phyloP scores from a whole-genome alignment of 78 protist genomes.

The Thecamonas trahens region DNA sequence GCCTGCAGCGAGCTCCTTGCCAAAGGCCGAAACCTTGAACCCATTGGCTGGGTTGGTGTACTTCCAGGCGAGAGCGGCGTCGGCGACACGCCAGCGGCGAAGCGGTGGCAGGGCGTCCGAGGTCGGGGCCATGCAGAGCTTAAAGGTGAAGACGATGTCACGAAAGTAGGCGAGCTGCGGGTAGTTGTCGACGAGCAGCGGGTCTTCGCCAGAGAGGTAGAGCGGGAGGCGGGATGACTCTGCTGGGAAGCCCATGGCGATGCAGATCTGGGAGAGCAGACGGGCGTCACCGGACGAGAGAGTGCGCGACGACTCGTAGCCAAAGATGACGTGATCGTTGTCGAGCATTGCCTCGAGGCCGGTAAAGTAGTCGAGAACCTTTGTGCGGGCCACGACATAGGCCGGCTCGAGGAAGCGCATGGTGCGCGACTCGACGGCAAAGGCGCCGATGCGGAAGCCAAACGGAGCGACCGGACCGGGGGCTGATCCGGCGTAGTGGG shows the following conservation, averaged over 20 bases:
- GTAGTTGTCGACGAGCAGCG: conserved; percentile 17
- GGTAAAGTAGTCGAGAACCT: conserved; percentile 49
- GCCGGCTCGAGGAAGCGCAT: conserved; percentile 26
- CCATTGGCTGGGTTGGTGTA: neutral
- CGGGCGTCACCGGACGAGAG: neutral
- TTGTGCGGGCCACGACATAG: conserved; percentile 34
- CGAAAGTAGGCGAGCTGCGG: conserved; percentile 29
- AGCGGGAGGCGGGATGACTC: neutral
- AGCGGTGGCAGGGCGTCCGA: neutral
- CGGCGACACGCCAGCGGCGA: conserved; percentile 4
- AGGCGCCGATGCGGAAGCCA: conserved; percentile 1
- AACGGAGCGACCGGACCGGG: neutral
- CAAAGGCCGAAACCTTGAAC: neutral
- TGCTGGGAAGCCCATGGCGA: neutral
- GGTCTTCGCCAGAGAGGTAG: conserved; percentile 6
- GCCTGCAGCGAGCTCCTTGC: neutral
- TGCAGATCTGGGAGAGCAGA: neutral
- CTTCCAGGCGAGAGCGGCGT: too few species aligned
- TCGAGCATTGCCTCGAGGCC: neutral
- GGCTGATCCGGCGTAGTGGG: conserved; percentile 11
- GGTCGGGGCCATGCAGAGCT: conserved; percentile 9
- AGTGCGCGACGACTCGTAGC: neutral
- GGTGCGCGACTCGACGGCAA: conserved; percentile 25
- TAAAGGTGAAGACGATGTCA: conserved; percentile 20
- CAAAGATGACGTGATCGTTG: conserved; percentile 5